These are phyloP conservation scores for Hyparrhenia diplandra DNA, from an alignment of 176 grass and related monocot species.

Conservation along the genomic window DNA sequence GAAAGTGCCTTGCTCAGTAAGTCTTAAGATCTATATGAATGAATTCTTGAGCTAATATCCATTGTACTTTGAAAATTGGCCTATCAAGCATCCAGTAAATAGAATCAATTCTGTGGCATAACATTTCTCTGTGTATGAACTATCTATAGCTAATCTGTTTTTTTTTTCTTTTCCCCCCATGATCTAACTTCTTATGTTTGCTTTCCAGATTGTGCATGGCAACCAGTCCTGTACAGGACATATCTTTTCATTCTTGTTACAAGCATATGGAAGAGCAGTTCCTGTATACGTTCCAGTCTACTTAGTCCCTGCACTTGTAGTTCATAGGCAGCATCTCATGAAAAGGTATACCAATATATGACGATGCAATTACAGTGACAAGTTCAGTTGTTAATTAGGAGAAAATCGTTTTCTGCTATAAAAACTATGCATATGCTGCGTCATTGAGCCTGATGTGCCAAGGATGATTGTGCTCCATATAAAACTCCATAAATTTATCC, in stretches of 20 bases:
- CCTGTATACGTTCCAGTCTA: conserved; percentile 97
- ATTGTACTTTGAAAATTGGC: not conserved
- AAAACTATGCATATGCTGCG: not conserved
- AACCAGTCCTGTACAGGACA: conserved; percentile 80
- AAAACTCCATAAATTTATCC: not conserved
- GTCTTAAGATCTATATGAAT: conserved; percentile 29
- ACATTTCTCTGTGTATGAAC: not conserved
- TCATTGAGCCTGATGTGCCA: not conserved
- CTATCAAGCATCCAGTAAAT: conserved; percentile 15
- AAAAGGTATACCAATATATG: conserved; percentile 68
- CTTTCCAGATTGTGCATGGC: conserved; percentile 84
- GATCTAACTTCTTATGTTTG: not conserved
- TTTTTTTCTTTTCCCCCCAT: not conserved
- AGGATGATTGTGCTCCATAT: not conserved
- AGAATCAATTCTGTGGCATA: not conserved
- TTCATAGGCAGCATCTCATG: conserved; percentile 86
- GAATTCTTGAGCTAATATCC: not conserved
- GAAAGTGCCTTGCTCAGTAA: conserved; percentile 89
- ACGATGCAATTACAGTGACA: not conserved
- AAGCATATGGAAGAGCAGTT: conserved; percentile 92
- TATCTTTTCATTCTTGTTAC: conserved; percentile 76
- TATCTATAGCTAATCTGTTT: conserved; percentile 7
- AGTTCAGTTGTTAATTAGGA: conserved; percentile 16
- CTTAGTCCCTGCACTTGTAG: conserved; percentile 84
- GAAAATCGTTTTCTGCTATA: not conserved